Base-by-base conservation (phyloP, 352 stramenopile genomes). In the Pythium aristosporum region DNA sequence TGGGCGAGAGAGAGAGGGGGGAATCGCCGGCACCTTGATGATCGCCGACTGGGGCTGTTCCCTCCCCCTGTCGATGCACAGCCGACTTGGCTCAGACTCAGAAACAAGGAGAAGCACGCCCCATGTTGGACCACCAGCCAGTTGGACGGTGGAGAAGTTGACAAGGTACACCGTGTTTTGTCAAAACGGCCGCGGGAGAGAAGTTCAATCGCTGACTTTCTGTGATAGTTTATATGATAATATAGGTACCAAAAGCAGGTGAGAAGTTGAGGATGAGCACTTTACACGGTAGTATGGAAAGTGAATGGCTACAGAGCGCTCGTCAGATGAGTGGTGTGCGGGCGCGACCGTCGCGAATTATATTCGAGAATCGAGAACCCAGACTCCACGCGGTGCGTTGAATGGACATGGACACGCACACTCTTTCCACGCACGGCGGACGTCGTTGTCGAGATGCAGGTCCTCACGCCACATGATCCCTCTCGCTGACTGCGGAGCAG, bases 71-170 rank as follows among this genome's bases (percentile, higher is more conserved):
- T 60, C 28, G 36, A 55, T 50, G 44, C 48, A 43, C 44, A 30
- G 25, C 25, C 11, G 30, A 42, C 25, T 30, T 21, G 30, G 59
- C 61, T 68, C 62, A 63, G 54, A 68, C 55, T 68, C 62, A 68
- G 62, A 61, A 43, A n/a, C 15, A 42, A 42, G 37, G 37, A 23
- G 30, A 36, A 18, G 47, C 16, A 30, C 32, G 16, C 51, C 51
- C 46, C 57, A 53, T 64, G 37, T 46, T 65, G 18, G 23, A 36
- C 32, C 39, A 43, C 39, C 52, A 63, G 46, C 47, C 43, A 57
- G 46, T 62, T 59, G 63, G 55, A 57, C 53, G 49, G 63, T 54
- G 61, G 61, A 30, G 60, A 56, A 58, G 60, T 54, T 60, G 54
- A 68, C 54, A 48, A 5, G 46, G 25, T 2, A 23, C 30, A 68